A percentile compares a stretch with the other conserved stretches of the same genome.
These are phyloP conservation scores for Dipodascopsis uninucleata DNA, from an alignment of 805 yeast genomes.

Conservation along the genomic window DNA sequence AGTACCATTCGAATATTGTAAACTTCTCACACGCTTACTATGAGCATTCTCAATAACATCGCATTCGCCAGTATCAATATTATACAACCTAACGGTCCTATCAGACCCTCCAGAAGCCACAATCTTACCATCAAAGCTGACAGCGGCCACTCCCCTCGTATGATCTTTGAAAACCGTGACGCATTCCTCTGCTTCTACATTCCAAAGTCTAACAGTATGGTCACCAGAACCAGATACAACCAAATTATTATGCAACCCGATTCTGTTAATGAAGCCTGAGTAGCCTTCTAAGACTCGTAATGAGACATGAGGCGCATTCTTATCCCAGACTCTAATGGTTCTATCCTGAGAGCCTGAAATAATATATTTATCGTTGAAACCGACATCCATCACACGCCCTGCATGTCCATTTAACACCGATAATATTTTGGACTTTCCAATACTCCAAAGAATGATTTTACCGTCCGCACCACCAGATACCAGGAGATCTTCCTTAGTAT, in stretches of 20 bases:
- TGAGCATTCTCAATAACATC: constrained; percentile 7
- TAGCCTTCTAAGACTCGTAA: too few species aligned
- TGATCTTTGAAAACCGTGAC: constrained; percentile 5
- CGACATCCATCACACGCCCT: not conserved
- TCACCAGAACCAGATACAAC: constrained; percentile 16
- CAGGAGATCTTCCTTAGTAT: too few species aligned
- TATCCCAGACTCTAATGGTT: constrained; percentile 4
- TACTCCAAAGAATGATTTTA: too few species aligned
- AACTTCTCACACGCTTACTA: constrained; percentile 2
- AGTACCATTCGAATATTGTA: constrained; percentile 3
- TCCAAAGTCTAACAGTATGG: constrained; percentile 9
- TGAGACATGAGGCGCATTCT: not conserved
- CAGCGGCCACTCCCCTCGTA: constrained; percentile 12
- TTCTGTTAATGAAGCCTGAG: constrained; percentile 3
- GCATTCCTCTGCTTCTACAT: constrained; percentile 3
- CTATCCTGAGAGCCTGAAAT: constrained; percentile 2
- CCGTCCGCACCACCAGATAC: too few species aligned
- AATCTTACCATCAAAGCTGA: constrained; percentile 7
- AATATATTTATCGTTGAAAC: constrained; percentile 4
- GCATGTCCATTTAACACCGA: constrained; percentile 1
- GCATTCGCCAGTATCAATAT: constrained; percentile 3
- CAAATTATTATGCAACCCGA: not conserved
- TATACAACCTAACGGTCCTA: constrained; percentile 1
- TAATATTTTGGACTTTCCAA: not conserved
- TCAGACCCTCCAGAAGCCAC: constrained; percentile 13